Evolutionary conservation across 2,329 filamentous ascomycete species (phyloP).

Genomic region (Massarina eburnea): DNA sequence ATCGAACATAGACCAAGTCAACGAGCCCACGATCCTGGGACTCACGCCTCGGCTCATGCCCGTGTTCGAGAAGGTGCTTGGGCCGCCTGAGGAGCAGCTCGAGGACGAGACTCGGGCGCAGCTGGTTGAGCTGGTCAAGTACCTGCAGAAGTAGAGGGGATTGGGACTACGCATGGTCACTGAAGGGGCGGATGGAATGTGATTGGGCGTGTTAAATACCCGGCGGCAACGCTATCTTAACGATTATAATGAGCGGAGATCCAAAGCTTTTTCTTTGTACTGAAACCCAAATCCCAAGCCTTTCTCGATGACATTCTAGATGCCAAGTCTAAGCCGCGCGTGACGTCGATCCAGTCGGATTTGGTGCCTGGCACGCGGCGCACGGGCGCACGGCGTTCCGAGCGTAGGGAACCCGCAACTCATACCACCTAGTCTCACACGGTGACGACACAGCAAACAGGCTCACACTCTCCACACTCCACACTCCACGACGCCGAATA

Average conservation of each 20-base stretch:
- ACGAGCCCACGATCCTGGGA: conserved; percentile 68
- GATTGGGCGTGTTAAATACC: conserved; percentile 20
- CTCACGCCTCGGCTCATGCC: conserved; percentile 70
- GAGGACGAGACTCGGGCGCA: conserved; percentile 69
- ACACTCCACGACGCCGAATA: no score
- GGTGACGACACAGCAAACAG: conserved; percentile 7
- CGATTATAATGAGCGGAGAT: neutral
- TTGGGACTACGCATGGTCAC: neutral
- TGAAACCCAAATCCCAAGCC: no score
- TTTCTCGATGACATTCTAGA: no score
- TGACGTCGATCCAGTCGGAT: conserved; percentile 13
- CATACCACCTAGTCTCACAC: neutral
- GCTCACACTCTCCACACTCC: no score
- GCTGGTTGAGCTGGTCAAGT: conserved; percentile 65
- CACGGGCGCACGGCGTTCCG: neutral
- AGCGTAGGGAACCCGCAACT: neutral
- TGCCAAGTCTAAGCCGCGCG: no score
- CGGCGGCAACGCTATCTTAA: conserved; percentile 11
- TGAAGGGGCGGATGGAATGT: conserved; percentile 10
- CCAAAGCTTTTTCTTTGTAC: neutral
- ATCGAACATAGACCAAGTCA: conserved; percentile 59
- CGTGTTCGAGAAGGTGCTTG: conserved; percentile 72
- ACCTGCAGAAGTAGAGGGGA: conserved; percentile 43
- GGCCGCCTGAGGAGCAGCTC: conserved; percentile 73
- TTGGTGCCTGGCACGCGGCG: conserved; percentile 9